Evolutionary conservation across 192 early-diverging fungal genomes (phyloP), one percentile per base, ranked within the genome.

Genomic region (Gamsiella multidivaricata): DNA sequence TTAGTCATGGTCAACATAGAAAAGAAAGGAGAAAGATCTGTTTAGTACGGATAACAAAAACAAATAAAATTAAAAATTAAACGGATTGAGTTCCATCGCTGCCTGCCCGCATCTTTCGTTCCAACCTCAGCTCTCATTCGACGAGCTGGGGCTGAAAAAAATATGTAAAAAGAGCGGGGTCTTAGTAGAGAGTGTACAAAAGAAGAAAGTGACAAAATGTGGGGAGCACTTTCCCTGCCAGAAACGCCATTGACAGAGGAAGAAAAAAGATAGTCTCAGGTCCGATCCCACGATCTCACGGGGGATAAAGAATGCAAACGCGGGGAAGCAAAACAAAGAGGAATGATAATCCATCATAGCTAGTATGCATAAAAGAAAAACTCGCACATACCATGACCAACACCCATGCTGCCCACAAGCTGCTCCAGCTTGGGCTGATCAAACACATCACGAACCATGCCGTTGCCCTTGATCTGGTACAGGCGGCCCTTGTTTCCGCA

Each of bases 401-500:
- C 88, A 57, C 96, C 98, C 88, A 99, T 91, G 81, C 82, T 88
- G 20, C 98, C 98, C 41, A 89, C 65, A 54, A 99, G 84, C 47
- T 85, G 85, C 61, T 88, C 83, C 60, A 98, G 84, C 68, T 95
- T 90, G 61, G 88, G 67, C 33, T 91, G 87, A 32, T 91, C 86
- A 81, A 99, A 98, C 28, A 99, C 96, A 83, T 99, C 97, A 60
- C 95, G 90, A 34, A 99, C 97, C 97, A 99, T 96, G 54, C 98
- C 98, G 82, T 96, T 99, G 61, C 93, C 96, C 82, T 99, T 99
- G 88, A 95, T 94, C 84, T 99, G 98, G 85, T 93, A 97, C 78
- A 99, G 85, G 49, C 97, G 92, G 34, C 98, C 98, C 80, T 97
- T 95, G 64, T 90, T 82, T 17, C 96, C 98, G 81, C 96, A 99